Conservation (phyloP, 768 basidiomycete species). For the Leccinum rimulosum region DNA sequence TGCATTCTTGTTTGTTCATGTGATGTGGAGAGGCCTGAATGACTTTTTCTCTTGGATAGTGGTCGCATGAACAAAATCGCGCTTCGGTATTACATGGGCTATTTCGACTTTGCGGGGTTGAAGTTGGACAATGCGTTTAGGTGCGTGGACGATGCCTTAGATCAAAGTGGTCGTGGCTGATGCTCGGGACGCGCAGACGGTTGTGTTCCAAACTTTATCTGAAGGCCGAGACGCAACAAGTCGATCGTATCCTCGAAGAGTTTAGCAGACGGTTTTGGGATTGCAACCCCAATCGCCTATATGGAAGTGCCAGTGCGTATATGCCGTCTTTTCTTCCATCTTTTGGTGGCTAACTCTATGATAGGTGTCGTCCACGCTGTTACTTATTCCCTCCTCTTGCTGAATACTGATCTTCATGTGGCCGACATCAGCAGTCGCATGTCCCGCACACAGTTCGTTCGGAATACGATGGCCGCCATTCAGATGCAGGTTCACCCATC, state of each 20-base stretch:
- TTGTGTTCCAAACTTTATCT: constrained; percentile 90
- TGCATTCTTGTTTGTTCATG: constrained; percentile 23
- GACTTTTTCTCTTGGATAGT: constrained; percentile 39
- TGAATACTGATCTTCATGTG: constrained; percentile 97
- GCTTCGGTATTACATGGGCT: constrained; percentile 77
- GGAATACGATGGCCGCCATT: constrained; percentile 86
- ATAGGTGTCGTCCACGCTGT: constrained; percentile 93
- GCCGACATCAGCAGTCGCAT: constrained; percentile 86
- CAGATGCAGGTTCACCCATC: constrained; percentile 70
- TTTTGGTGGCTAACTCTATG: constrained; percentile 5
- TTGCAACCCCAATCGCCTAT: constrained; percentile 79
- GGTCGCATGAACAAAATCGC: constrained; percentile 72
- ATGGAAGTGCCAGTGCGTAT: constrained; percentile 78
- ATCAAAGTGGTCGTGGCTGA: background rate
- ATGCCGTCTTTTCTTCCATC: background rate
- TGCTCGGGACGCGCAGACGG: constrained; percentile 43
- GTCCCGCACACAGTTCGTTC: constrained; percentile 89
- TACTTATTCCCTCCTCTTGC: constrained; percentile 85
- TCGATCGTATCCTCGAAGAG: constrained; percentile 92
- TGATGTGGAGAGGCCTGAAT: background rate
- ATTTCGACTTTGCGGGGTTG: constrained; percentile 83
- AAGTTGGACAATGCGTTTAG: constrained; percentile 89
- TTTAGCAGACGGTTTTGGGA: constrained; percentile 92
- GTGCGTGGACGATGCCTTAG: constrained; percentile 37
- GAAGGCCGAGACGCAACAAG: constrained; percentile 96